Evolutionary conservation across 2,329 filamentous ascomycete genomes (phyloP).

Genomic region (Talaromyces amestolkiae): DNA sequence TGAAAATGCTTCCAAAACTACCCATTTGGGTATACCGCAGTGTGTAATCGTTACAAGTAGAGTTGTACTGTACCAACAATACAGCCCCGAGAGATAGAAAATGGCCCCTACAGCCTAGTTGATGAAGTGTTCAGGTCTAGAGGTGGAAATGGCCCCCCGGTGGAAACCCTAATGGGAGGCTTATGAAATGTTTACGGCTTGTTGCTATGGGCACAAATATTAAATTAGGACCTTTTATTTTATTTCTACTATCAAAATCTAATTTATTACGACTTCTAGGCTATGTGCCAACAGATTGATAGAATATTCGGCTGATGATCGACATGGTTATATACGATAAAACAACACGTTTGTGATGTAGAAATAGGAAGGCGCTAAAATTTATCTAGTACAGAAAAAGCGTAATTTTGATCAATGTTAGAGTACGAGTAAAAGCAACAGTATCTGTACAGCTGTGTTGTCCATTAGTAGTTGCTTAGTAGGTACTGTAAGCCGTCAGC

Average conservation of each 20-base stretch:
- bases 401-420: neutral
- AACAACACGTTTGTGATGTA: neutral
- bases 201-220: neutral
- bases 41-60: neutral
- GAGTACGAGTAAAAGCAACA: neutral
- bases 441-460: neutral
- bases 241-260: neutral
- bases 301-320: neutral
- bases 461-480: slow-evolving; percentile 1
- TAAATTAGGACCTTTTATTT: neutral
- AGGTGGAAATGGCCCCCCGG: neutral
- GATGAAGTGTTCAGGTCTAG: neutral
- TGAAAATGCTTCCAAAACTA: neutral
- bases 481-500: neutral
- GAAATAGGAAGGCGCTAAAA: neutral
- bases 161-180: neutral
- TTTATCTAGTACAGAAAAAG: neutral
- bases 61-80: neutral
- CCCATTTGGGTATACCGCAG: neutral
- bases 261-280: neutral
- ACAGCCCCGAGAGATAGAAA: neutral
- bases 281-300: neutral
- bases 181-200: neutral
- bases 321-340: neutral
- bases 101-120: neutral